Conservation (phyloP, 352 stramenopile species). For the Peronospora destructor region DNA sequence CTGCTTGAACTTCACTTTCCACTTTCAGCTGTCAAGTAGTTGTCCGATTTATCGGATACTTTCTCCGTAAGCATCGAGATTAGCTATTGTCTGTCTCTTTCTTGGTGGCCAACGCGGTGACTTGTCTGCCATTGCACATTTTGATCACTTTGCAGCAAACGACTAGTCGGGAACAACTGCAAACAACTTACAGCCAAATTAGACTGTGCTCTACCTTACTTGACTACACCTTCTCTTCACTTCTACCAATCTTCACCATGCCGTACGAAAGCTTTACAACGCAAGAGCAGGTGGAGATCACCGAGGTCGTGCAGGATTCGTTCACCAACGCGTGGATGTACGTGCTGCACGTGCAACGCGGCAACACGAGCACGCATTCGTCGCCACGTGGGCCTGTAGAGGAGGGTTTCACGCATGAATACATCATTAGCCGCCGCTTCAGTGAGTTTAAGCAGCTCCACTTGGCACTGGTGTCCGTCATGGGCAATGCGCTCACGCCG, state of each 20-base stretch:
- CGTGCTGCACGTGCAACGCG: constrained; percentile 44
- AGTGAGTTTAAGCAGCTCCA: constrained; percentile 68
- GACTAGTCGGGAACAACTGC: not conserved
- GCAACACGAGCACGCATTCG: constrained; percentile 31
- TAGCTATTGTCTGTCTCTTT: constrained; percentile 18
- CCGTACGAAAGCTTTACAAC: constrained; percentile 72
- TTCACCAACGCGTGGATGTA: constrained; percentile 56
- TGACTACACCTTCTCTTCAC: constrained; percentile 1
- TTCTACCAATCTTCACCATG: constrained; percentile 24
- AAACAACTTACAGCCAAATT: constrained; percentile 4
- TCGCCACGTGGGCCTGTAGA: constrained; percentile 27
- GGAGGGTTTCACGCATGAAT: constrained; percentile 33
- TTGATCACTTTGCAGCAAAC: constrained; percentile 15
- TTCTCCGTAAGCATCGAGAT: constrained; percentile 9
- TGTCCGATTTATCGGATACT: not conserved
- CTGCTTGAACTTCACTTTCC: constrained; percentile 14
- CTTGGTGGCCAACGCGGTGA: constrained; percentile 1
- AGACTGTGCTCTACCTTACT: not conserved
- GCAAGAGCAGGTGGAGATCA: constrained; percentile 54
- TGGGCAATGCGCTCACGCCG: constrained; percentile 41
- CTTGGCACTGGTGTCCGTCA: constrained; percentile 37
- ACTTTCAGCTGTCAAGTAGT: constrained; percentile 2
- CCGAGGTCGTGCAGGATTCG: constrained; percentile 55
- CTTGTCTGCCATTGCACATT: constrained; percentile 26
- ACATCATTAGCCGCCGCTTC: constrained; percentile 62